phyloP scores from a whole-genome alignment of 2,329 filamentous ascomycete genomes.

The Alternaria sp. region DNA sequence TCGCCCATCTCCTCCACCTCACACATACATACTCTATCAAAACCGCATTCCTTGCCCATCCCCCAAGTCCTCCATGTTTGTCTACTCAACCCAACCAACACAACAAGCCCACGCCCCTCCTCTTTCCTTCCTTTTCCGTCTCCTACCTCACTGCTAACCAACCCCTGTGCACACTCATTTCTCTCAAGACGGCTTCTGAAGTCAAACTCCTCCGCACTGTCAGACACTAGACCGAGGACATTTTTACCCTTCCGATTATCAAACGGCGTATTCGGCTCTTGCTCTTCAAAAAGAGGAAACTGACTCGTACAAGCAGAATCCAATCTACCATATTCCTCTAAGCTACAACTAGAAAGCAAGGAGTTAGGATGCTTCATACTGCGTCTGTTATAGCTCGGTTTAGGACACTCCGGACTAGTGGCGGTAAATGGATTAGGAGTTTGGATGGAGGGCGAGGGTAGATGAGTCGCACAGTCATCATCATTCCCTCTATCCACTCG shows the following conservation, averaged over 20 bases:
- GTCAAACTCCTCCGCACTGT: slow-evolving; percentile 23
- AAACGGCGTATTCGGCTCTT: slow-evolving; percentile 17
- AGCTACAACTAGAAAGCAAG: not conserved
- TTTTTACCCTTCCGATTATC: slow-evolving; percentile 35
- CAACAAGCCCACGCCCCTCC: not conserved
- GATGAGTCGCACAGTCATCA: not conserved
- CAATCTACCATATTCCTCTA: slow-evolving; percentile 12
- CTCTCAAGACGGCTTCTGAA: slow-evolving; percentile 29
- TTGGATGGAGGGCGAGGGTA: not conserved
- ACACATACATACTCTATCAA: too few relatives aligned
- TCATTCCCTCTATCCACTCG: too few relatives aligned
- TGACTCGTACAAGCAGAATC: slow-evolving; percentile 15
- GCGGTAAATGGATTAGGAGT: not conserved
- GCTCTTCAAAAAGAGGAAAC: not conserved
- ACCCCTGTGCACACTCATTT: slow-evolving; percentile 34
- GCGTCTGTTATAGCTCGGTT: not conserved
- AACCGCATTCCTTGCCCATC: not conserved
- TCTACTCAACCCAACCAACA: not conserved
- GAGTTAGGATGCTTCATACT: not conserved
- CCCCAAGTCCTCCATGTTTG: not conserved
- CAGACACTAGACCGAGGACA: slow-evolving; percentile 29
- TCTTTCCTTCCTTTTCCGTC: not conserved
- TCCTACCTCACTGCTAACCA: slow-evolving; percentile 16
- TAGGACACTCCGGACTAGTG: not conserved
- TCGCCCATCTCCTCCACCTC: not conserved